Conservation (phyloP, 106 monocot genomes). For the Dactylorhiza incarnata region DNA sequence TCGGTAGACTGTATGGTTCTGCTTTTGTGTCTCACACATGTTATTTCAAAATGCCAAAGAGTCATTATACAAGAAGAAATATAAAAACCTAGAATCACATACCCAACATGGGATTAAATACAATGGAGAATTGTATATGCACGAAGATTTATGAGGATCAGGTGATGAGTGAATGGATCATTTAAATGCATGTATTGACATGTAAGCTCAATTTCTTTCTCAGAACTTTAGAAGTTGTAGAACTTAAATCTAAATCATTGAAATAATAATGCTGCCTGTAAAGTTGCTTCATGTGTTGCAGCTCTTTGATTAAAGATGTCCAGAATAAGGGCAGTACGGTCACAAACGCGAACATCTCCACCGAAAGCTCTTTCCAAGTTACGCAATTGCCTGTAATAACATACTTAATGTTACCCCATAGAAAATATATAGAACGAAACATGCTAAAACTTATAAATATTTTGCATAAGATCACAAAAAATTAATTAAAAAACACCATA, state of each 20-base stretch:
- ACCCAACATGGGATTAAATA: background rate
- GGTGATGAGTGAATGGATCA: background rate
- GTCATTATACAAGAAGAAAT: too few species aligned
- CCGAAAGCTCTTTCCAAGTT: constrained; percentile 96
- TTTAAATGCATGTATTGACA: background rate
- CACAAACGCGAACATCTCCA: constrained; percentile 91
- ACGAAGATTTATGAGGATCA: background rate
- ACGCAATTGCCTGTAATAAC: constrained; percentile 65
- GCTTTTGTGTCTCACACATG: too few species aligned
- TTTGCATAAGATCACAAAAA: background rate
- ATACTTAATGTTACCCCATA: background rate
- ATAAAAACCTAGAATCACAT: too few species aligned
- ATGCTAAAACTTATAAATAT: background rate
- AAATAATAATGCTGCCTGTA: constrained; percentile 48
- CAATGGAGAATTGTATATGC: background rate
- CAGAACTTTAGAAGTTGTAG: background rate
- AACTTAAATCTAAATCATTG: background rate
- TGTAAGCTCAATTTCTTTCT: background rate
- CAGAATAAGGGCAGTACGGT: constrained; percentile 94
- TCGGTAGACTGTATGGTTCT: too few species aligned
- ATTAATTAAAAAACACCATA: background rate
- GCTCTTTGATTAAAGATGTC: constrained; percentile 98
- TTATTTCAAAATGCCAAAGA: too few species aligned
- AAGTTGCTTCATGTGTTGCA: constrained; percentile 95
- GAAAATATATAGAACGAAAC: background rate